Base-by-base conservation (phyloP, 345 rosid genomes). In the Streptanthus diversifolius region DNA sequence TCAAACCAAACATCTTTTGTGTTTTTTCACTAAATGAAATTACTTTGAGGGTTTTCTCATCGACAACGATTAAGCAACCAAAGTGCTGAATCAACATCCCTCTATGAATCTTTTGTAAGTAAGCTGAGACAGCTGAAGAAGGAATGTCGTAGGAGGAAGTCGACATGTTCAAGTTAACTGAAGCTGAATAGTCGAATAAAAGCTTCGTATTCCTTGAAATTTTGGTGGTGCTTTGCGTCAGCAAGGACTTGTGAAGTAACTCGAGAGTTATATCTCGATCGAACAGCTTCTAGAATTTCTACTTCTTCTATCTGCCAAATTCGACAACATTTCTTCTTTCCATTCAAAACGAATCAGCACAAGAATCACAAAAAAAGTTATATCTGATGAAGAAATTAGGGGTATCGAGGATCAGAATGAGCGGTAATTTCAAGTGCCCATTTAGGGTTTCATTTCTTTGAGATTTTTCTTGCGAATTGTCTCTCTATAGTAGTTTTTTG, bases 41-140 rank as follows among this genome's bases (percentile, higher is more conserved):
- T 13, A 91, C 83, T 30, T 49, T 81, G 54, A 85, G 84, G 74
- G 32, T 85, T 73, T 85, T 78, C 74, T 84, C 87, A 66, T 91
- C 90, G 0, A 91, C 86, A 7, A 88, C 93, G 55, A 91, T 79
- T 77, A 91, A 54, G 70, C 96, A 91, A 27, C 97, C 97, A 65
- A 85, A 89, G 24, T 93, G 89, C 72, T 87, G 96, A 70, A 91
- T 85, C 41, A 86, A 78, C 63, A 66, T 71, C 7, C 97, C 96
- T 78, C 91, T 85, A 82, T 89, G 91, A 83, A 87, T 88, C 71
- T 84, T 87, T 68, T 84, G 91, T 59, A 89, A 86, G 82, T 87
- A 91, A 45, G 89, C 83, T 7, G 96, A 85, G 15, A 87, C 80
- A 25, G 85, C 80, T 12, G 84, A 80, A 30, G 92, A 86, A 47